Evolutionary conservation across 805 yeast species (phyloP).

Genomic region (Lipomyces yamadae): DNA sequence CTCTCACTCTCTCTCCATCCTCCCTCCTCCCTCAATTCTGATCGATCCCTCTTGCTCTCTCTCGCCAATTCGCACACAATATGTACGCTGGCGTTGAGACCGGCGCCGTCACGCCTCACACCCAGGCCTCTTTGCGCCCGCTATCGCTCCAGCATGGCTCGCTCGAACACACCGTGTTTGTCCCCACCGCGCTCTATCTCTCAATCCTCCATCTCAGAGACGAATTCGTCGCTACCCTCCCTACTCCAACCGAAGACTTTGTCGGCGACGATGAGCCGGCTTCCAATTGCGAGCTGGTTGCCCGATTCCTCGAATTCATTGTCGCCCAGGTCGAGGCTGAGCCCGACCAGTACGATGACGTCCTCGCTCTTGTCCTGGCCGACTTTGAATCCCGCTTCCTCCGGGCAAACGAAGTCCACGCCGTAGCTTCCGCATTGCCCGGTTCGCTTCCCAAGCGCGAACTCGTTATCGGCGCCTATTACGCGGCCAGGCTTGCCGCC

Average conservation of each 20-base stretch:
- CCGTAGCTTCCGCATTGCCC: conserved; percentile 72
- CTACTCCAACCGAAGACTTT: conserved; percentile 79
- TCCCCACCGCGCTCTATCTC: conserved; percentile 80
- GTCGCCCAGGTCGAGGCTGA: conserved; percentile 47
- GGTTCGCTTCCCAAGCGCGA: conserved; percentile 68
- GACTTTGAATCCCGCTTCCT: conserved; percentile 87
- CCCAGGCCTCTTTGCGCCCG: conserved; percentile 69
- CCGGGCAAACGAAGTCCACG: conserved; percentile 80
- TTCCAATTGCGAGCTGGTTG: conserved; percentile 81
- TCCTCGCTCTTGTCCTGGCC: conserved; percentile 67
- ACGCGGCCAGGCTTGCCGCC: conserved; percentile 59
- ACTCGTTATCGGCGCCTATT: conserved; percentile 77
- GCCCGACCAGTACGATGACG: conserved; percentile 66
- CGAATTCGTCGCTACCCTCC: conserved; percentile 70
- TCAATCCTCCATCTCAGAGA: conserved; percentile 86
- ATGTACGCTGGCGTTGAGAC: conserved; percentile 44
- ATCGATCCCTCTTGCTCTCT: not conserved
- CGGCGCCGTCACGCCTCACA: conserved; percentile 51
- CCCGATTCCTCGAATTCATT: conserved; percentile 74
- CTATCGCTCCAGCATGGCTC: conserved; percentile 82
- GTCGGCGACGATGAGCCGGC: conserved; percentile 89
- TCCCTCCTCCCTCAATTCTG: conserved; percentile 3
- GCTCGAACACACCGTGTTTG: conserved; percentile 84
- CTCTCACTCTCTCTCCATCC: conserved; percentile 6
- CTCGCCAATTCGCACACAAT: conserved; percentile 4